These are phyloP conservation scores for Phlyctochytrium planicorne DNA, from an alignment of 192 early-diverging fungal genomes.

Conservation along the genomic window DNA sequence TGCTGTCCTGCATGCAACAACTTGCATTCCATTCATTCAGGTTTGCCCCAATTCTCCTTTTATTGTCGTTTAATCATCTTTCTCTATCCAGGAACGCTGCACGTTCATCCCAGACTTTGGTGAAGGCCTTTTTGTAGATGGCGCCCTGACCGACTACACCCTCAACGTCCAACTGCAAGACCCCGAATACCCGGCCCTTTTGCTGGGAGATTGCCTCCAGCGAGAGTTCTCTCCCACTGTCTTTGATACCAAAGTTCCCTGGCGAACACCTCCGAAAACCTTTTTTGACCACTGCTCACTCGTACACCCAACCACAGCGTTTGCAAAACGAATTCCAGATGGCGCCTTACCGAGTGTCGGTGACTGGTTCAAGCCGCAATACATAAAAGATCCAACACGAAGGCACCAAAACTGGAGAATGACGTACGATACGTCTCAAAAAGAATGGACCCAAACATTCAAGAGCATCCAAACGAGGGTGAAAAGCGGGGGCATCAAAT, in stretches of 20 bases:
- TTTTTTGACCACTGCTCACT: conserved; percentile 28
- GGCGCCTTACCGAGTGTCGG: conserved; percentile 23
- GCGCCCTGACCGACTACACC: conserved; percentile 32
- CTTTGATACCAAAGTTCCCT: conserved; percentile 31
- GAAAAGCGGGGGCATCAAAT: neutral
- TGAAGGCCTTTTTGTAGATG: conserved; percentile 33
- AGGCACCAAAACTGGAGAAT: conserved; percentile 26
- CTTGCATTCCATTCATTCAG: conserved; percentile 42
- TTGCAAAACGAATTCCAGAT: conserved; percentile 23
- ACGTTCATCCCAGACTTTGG: conserved; percentile 33
- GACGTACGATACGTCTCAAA: conserved; percentile 2
- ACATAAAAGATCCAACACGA: conserved; percentile 27
- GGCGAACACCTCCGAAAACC: conserved; percentile 10
- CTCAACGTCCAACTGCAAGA: conserved; percentile 26
- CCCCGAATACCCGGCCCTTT: conserved; percentile 15
- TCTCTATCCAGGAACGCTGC: conserved; percentile 26
- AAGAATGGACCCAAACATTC: neutral
- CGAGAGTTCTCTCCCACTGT: conserved; percentile 16
- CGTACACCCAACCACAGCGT: conserved; percentile 18
- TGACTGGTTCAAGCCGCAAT: conserved; percentile 42
- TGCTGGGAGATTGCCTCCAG: conserved; percentile 16
- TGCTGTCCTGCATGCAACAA: conserved; percentile 40
- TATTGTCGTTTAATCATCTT: neutral
- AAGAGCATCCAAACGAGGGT: neutral
- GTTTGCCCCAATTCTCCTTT: conserved; percentile 9